A percentile compares a stretch with the other conserved stretches of the same genome.
Evolutionary conservation across 1,139 yeast genomes (phyloP).

Genomic region (Oligophagozyma castellii): DNA sequence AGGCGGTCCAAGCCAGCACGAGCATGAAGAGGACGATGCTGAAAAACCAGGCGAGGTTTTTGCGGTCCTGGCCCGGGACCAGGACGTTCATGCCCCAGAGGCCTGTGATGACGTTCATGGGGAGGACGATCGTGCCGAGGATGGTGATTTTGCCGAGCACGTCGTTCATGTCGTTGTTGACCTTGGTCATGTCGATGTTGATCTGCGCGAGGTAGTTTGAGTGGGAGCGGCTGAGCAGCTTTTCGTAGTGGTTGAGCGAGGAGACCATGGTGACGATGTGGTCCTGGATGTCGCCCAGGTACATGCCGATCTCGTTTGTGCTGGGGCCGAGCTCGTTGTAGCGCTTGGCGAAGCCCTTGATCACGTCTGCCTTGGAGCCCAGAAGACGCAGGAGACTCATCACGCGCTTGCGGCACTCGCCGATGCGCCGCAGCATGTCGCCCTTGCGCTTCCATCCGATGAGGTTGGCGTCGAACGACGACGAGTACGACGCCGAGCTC

Average conservation of each 20-base stretch:
- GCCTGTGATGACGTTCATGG: slow-evolving; percentile 90
- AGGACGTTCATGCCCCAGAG: slow-evolving; percentile 97
- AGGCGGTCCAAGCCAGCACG: slow-evolving; percentile 31
- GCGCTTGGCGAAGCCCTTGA: slow-evolving; percentile 83
- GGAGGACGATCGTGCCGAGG: slow-evolving; percentile 86
- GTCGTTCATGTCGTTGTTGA: slow-evolving; percentile 94
- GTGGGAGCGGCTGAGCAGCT: slow-evolving; percentile 81
- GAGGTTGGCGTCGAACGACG: slow-evolving; percentile 29
- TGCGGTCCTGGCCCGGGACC: slow-evolving; percentile 82
- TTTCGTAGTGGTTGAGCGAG: slow-evolving; percentile 85
- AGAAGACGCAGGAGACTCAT: slow-evolving; percentile 77
- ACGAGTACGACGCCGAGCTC: slow-evolving; percentile 32
- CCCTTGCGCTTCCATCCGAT: slow-evolving; percentile 87
- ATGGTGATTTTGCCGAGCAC: slow-evolving; percentile 88
- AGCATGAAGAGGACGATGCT: slow-evolving; percentile 32
- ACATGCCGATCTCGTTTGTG: slow-evolving; percentile 65
- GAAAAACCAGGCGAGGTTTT: slow-evolving; percentile 72
- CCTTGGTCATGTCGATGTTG: slow-evolving; percentile 93
- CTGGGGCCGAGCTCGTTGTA: slow-evolving; percentile 73
- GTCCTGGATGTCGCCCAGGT: slow-evolving; percentile 88
- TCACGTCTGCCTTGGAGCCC: slow-evolving; percentile 92
- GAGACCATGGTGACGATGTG: slow-evolving; percentile 94
- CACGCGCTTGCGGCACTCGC: slow-evolving; percentile 87
- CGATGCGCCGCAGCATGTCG: slow-evolving; percentile 86
- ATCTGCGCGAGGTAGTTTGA: slow-evolving; percentile 92